Conservation (phyloP, 176 grass and related monocot genomes). For the Cenchrus americanus region DNA sequence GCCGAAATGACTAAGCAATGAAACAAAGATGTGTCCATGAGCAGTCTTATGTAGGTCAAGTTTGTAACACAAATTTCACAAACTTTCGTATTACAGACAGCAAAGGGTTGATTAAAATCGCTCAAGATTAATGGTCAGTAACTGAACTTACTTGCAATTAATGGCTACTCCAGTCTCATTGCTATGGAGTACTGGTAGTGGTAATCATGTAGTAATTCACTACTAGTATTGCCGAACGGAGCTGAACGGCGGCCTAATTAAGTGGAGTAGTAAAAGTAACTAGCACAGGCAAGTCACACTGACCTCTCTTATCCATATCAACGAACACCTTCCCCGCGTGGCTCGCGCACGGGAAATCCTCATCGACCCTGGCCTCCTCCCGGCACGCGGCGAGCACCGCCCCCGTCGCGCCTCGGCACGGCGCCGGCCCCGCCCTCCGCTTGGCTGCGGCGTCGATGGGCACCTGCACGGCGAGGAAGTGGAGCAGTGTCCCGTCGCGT, state of each 20-base stretch:
- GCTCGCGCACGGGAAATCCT: constrained; percentile 52
- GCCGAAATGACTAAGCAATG: neutral
- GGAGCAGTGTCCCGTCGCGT: constrained; percentile 61
- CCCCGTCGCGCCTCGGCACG: neutral
- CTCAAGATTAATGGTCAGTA: neutral
- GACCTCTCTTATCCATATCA: constrained; percentile 74
- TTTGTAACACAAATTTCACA: constrained; percentile 15
- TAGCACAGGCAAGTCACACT: constrained; percentile 16
- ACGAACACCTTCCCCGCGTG: constrained; percentile 58
- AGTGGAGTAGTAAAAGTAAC: neutral
- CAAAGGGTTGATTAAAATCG: neutral
- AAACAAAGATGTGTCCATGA: neutral
- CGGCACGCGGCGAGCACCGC: constrained; percentile 57
- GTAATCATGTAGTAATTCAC: neutral
- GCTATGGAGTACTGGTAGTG: neutral
- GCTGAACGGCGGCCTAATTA: neutral
- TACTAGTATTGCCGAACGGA: neutral
- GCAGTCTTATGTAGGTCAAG: neutral
- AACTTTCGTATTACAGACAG: neutral
- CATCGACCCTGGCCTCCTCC: constrained; percentile 62
- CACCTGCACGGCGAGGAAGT: constrained; percentile 92
- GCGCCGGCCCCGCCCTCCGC: neutral
- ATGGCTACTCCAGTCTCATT: neutral
- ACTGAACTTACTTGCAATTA: constrained; percentile 14
- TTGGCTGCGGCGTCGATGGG: constrained; percentile 37